Evolutionary conservation across 2,329 filamentous ascomycete genomes (phyloP).

Genomic region (Nothopassalora personata): DNA sequence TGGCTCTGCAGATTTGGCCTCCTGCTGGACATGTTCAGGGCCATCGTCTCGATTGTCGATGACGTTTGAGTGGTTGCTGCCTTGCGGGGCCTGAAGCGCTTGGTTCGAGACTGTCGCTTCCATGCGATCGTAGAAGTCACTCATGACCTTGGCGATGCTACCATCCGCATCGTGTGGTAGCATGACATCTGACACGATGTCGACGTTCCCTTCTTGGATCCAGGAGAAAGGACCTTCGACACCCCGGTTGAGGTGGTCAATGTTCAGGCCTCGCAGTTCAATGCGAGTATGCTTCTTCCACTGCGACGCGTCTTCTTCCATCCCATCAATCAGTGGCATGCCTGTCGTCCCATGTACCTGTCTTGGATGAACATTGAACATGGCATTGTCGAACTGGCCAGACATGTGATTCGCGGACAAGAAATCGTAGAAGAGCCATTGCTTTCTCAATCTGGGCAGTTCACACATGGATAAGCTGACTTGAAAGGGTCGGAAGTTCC

Average conservation of each 20-base stretch:
- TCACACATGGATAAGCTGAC: conserved; percentile 96
- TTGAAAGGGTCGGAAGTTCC: conserved; percentile 86
- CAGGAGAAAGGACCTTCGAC: conserved; percentile 92
- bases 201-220: conserved; percentile 96
- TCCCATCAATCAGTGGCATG: conserved; percentile 51
- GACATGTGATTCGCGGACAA: conserved; percentile 93
- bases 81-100: conserved; percentile 4
- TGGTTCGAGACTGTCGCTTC: conserved; percentile 73
- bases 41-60: conserved; percentile 23
- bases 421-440: conserved; percentile 98
- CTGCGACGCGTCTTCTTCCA: conserved; percentile 59
- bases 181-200: conserved; percentile 94
- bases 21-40: background rate
- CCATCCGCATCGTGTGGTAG: conserved; percentile 84
- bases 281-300: conserved; percentile 97
- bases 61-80: conserved; percentile 5
- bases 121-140: conserved; percentile 93
- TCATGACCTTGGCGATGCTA: conserved; percentile 86
- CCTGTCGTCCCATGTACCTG: conserved; percentile 78
- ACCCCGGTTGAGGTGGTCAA: conserved; percentile 91
- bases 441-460: conserved; percentile 83
- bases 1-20: background rate
- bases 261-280: conserved; percentile 86
- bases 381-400: conserved; percentile 86
- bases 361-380: conserved; percentile 94